Evolutionary conservation across 352 stramenopile genomes (phyloP), one percentile per base, ranked within the genome.

Genomic region (Phytophthora chlamydospora): DNA sequence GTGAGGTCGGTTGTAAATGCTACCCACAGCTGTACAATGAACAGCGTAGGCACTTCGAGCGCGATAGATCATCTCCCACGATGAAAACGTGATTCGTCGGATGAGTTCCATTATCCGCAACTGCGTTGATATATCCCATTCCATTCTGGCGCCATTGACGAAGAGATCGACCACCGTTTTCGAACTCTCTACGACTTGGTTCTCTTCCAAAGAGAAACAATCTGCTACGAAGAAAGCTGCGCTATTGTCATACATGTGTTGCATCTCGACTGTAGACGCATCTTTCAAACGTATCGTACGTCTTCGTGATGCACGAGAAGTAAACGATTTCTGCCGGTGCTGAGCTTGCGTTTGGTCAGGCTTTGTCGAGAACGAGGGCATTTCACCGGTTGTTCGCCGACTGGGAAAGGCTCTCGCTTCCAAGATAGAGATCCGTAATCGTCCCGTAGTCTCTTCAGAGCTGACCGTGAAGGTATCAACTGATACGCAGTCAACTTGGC

Each of bases 51-150:
- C 45, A 41, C 74, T 76, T 33, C 83, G 82, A 50, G 83, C 71
- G 2, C 64, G 62, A 66, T 90, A 95, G 8, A 95, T 77, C 85
- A 95, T 91, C 42, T 93, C 77, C 81, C 85, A 95, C 3, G 66
- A 60, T 2, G 85, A 79, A 51, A 78, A 88, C 0, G 84, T 92
- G 24, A 93, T 85, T 49, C 68, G 58, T 45, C 84, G 69, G 17
- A 92, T 69, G 13, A 92, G 62, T 19, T 91, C 83, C 27, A 76
- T 80, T 4, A 91, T 53, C 5, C 85, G 72, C n/a, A 91, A 52
- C 46, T 93, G 83, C 0, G 64, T 75, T 32, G 68, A 19, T 21
- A 91, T 68, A 40, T 76, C 60, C 83, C 82, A 94, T 24, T 78
- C 50, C 31, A 76, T 69, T 38, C 54, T 44, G 13, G 80, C 70